phyloP scores from a whole-genome alignment of 768 basidiomycete genomes.

The Mycena latifolia region DNA sequence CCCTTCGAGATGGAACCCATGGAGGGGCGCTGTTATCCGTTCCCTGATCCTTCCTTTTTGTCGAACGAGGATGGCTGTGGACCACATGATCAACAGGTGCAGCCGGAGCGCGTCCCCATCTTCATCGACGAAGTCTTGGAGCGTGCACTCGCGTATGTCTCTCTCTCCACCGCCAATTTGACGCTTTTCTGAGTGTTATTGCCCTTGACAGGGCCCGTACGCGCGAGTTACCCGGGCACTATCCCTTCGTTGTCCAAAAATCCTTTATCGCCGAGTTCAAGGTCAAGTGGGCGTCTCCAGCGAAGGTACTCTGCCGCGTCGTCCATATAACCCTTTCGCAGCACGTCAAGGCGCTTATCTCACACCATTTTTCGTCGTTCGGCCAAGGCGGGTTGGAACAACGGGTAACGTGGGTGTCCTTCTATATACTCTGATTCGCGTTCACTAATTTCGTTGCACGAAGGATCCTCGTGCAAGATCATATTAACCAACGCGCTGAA shows the following conservation, averaged over 20 bases:
- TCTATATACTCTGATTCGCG: no score
- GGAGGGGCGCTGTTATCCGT: no score
- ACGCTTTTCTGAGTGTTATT: not conserved
- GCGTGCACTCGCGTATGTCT: conserved; percentile 11
- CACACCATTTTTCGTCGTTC: conserved; percentile 62
- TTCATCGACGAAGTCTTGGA: conserved; percentile 21
- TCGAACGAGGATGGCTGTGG: conserved; percentile 18
- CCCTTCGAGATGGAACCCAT: conserved; percentile 55
- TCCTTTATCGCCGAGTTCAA: conserved; percentile 61
- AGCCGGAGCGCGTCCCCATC: not conserved
- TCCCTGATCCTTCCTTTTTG: conserved; percentile 7
- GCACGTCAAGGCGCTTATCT: conserved; percentile 58
- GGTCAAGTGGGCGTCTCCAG: conserved; percentile 61
- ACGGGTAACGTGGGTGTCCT: conserved; percentile 56
- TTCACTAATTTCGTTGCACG: not conserved
- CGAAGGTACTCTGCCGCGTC: conserved; percentile 54
- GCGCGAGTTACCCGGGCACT: conserved; percentile 77
- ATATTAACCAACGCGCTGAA: conserved; percentile 58
- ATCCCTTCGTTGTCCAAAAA: conserved; percentile 72
- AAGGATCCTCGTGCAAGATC: conserved; percentile 65
- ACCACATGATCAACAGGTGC: no score
- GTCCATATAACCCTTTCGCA: conserved; percentile 52
- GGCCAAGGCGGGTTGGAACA: conserved; percentile 66
- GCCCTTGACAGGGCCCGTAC: conserved; percentile 72
- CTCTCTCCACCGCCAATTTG: not conserved